phyloP scores from a whole-genome alignment of 2,329 filamentous ascomycete genomes.

The Septoria linicola region DNA sequence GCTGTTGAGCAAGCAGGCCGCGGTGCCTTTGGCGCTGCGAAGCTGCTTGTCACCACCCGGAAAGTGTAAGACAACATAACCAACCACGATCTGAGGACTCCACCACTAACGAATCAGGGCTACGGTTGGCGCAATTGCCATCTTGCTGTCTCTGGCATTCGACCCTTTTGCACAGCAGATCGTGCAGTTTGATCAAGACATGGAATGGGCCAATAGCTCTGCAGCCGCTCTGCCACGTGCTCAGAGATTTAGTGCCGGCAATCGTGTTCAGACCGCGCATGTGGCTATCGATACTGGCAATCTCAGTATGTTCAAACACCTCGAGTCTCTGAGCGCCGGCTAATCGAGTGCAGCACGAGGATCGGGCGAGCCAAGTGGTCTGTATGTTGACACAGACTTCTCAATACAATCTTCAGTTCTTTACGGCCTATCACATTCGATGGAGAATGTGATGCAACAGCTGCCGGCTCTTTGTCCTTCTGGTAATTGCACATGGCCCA shows the following conservation, averaged over 20 bases:
- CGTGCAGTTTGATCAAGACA: neutral
- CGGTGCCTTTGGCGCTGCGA: conserved; percentile 10
- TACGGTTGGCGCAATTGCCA: conserved; percentile 19
- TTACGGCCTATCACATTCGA: conserved; percentile 5
- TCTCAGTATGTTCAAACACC: no score
- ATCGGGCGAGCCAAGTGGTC: neutral
- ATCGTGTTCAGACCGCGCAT: neutral
- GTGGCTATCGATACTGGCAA: neutral
- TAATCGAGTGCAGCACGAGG: no score
- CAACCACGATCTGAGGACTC: no score
- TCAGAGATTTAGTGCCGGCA: neutral
- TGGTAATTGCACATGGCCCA: conserved; percentile 16
- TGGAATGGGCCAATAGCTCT: neutral
- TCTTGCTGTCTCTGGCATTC: conserved; percentile 4
- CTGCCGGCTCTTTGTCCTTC: conserved; percentile 11
- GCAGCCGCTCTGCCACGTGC: neutral
- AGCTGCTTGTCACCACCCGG: neutral
- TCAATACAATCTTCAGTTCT: conserved; percentile 19
- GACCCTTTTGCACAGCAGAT: conserved; percentile 9
- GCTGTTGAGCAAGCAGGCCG: conserved; percentile 13
- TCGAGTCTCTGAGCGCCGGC: neutral
- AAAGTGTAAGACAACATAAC: neutral
- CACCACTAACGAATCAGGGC: neutral
- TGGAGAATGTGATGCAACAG: conserved; percentile 4
- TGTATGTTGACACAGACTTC: conserved; percentile 9